Evolutionary conservation across 179 eudicot genomes (phyloP).

Genomic region (Spergularia azorica): DNA sequence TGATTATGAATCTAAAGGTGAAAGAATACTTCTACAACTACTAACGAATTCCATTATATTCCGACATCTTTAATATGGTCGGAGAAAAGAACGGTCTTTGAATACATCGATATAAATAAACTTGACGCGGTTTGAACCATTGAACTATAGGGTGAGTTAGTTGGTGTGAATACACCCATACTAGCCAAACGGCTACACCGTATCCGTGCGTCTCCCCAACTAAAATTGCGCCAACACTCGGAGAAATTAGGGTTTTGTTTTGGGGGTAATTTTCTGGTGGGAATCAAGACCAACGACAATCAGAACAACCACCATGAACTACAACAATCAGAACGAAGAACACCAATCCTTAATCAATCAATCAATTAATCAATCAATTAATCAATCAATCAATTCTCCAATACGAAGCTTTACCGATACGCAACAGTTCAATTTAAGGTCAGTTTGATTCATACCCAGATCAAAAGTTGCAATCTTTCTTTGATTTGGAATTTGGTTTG

Average conservation of each 20-base stretch:
- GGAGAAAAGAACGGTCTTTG: too few relatives aligned
- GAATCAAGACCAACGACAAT: slow-evolving; percentile 24
- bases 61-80: too few relatives aligned
- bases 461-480: slow-evolving; percentile 1
- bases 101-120: too few relatives aligned
- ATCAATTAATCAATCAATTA: slow-evolving; percentile 35
- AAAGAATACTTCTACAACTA: too few relatives aligned
- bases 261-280: slow-evolving; percentile 5
- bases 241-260: slow-evolving; percentile 30
- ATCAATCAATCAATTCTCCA: slow-evolving; percentile 34
- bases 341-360: slow-evolving; percentile 9
- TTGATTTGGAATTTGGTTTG: neutral
- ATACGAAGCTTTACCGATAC: slow-evolving; percentile 59
- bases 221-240: slow-evolving; percentile 20
- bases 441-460: slow-evolving; percentile 1
- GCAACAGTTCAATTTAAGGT: slow-evolving; percentile 94
- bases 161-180: too few relatives aligned
- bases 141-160: too few relatives aligned
- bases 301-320: slow-evolving; percentile 5
- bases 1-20: too few relatives aligned
- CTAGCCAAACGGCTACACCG: too few relatives aligned
- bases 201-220: neutral
- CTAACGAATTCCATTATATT: too few relatives aligned
- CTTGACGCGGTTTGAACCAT: too few relatives aligned
- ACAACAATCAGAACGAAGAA: neutral